Evolutionary conservation across 768 basidiomycete species (phyloP).

Genomic region (Tulasnella sp.): DNA sequence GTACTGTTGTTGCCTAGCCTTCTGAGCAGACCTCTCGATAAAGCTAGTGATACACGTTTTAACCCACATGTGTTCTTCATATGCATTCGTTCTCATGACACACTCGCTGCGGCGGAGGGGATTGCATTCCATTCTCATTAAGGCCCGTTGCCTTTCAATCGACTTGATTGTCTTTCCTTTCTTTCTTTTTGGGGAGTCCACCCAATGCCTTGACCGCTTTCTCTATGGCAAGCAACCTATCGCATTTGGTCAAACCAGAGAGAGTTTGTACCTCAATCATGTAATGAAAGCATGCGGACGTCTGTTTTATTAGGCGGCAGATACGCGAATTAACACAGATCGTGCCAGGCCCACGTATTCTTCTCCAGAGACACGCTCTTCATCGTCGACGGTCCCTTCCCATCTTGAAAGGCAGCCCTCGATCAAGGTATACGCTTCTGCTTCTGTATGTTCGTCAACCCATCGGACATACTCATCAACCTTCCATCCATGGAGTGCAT

Average conservation of each 20-base stretch:
- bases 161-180: too few species aligned
- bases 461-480: slow-evolving; percentile 95
- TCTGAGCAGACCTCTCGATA: background rate
- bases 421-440: slow-evolving; percentile 74
- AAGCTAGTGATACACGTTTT: background rate
- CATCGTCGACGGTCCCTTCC: slow-evolving; percentile 45
- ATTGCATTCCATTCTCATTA: too few species aligned
- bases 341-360: slow-evolving; percentile 22
- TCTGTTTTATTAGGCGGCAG: background rate
- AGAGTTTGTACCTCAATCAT: background rate
- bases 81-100: too few species aligned
- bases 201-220: background rate
- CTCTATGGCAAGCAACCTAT: background rate
- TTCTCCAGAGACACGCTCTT: slow-evolving; percentile 2
- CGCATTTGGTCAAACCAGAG: background rate
- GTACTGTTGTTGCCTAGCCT: background rate
- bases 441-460: slow-evolving; percentile 84
- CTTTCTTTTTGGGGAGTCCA: background rate
- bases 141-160: too few species aligned
- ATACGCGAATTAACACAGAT: background rate
- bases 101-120: too few species aligned
- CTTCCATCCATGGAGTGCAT: slow-evolving; percentile 87
- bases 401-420: slow-evolving; percentile 73
- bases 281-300: background rate
- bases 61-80: too few species aligned